A percentile compares a stretch with the other conserved stretches of the same genome.
Evolutionary conservation across 192 early-diverging fungal genomes (phyloP).

Genomic region (Gonapodya prolifera): DNA sequence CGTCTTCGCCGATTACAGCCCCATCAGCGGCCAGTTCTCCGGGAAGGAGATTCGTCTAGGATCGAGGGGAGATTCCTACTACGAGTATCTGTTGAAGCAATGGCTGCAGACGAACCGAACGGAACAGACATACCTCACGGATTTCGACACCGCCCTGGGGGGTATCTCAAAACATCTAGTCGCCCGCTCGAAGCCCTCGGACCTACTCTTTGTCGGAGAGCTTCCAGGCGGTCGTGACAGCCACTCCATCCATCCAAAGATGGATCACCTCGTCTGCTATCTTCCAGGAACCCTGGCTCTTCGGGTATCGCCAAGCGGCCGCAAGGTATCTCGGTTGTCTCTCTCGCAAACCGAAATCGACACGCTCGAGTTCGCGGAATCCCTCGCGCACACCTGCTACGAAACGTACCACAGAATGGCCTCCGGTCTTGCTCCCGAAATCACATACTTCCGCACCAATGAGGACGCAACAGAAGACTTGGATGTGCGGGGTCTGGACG

Average conservation of each 20-base stretch:
- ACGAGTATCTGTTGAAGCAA: conserved; percentile 91
- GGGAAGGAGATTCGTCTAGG: conserved; percentile 57
- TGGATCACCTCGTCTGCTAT: conserved; percentile 95
- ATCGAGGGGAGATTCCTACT: conserved; percentile 77
- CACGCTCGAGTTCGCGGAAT: conserved; percentile 63
- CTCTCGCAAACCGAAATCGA: conserved; percentile 33
- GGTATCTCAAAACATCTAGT: conserved; percentile 58
- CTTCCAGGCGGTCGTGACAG: conserved; percentile 13
- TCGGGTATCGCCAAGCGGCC: conserved; percentile 48
- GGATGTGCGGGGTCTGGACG: conserved; percentile 44
- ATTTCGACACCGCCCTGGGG: conserved; percentile 47
- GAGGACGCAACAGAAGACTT: conserved; percentile 34
- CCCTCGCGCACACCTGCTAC: conserved; percentile 50
- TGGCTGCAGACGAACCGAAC: conserved; percentile 55
- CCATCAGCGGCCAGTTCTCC: conserved; percentile 40
- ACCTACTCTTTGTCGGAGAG: conserved; percentile 57
- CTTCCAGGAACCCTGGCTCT: conserved; percentile 71
- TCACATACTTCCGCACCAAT: conserved; percentile 54
- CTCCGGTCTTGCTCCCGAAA: conserved; percentile 75
- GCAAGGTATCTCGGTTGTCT: conserved; percentile 20
- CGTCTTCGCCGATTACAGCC: conserved; percentile 11
- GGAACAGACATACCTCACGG: conserved; percentile 43
- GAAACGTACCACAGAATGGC: conserved; percentile 63
- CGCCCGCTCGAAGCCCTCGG: conserved; percentile 35
- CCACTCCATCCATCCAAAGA: conserved; percentile 34